A percentile compares a stretch with the other conserved stretches of the same genome.
These are phyloP conservation scores for Clarireedia paspali DNA, from an alignment of 2,329 filamentous ascomycete genomes.

Conservation along the genomic window DNA sequence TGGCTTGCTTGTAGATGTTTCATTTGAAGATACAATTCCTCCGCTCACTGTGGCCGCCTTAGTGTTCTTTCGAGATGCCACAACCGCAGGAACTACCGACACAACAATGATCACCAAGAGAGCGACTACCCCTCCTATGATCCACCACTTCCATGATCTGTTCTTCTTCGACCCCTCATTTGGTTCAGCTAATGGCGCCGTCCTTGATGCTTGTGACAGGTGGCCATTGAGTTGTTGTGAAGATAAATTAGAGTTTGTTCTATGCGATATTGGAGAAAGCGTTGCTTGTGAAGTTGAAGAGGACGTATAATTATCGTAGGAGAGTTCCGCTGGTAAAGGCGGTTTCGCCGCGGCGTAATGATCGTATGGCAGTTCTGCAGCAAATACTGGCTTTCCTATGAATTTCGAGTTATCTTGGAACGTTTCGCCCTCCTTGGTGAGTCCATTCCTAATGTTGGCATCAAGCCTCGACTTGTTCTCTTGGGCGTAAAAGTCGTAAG, in stretches of 20 bases:
- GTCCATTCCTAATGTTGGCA: background rate
- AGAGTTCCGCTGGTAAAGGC: background rate
- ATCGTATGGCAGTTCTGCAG: background rate
- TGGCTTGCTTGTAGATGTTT: background rate
- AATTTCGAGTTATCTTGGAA: constrained; percentile 1
- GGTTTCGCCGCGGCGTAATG: background rate
- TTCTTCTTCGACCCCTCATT: background rate
- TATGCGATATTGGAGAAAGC: background rate
- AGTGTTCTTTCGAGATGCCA: background rate
- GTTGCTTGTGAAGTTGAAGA: background rate
- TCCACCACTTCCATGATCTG: background rate
- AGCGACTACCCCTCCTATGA: background rate
- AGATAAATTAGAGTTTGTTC: background rate
- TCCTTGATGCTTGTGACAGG: background rate
- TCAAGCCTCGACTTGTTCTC: background rate
- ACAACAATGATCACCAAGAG: background rate
- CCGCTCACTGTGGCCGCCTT: background rate
- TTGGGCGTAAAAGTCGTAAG: constrained; percentile 1
- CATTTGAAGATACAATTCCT: background rate
- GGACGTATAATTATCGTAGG: background rate
- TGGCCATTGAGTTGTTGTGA: background rate
- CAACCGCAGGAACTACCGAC: background rate
- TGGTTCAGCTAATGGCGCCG: background rate
- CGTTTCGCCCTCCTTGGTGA: background rate
- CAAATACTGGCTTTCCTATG: constrained; percentile 1